Conservation (phyloP, 345 rosid species). For the Xanthoceras sorbifolium region DNA sequence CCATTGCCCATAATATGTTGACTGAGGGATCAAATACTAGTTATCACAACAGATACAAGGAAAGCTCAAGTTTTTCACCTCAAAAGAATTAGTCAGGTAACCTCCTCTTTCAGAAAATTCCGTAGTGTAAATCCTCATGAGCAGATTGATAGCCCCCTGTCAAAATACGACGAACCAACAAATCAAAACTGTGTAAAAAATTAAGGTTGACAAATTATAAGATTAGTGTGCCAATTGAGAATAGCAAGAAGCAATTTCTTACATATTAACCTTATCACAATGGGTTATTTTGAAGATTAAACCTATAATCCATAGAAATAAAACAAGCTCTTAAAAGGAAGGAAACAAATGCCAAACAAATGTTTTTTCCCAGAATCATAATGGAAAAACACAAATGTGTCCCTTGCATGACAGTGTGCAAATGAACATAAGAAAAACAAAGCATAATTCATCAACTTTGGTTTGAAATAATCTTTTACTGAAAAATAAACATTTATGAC, state of each 20-base stretch:
- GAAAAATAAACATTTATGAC: not conserved
- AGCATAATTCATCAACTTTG: not conserved
- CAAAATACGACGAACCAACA: slow-evolving; percentile 1
- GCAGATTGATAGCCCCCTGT: slow-evolving; percentile 37
- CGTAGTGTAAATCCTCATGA: slow-evolving; percentile 31
- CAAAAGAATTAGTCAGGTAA: slow-evolving; percentile 29
- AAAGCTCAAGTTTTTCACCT: slow-evolving; percentile 18
- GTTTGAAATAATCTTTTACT: not conserved
- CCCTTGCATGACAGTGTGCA: not conserved
- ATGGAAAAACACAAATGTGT: not conserved
- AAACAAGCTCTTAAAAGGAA: not conserved
- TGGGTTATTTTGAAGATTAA: not conserved
- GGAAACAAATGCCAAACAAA: not conserved
- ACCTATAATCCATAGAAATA: not conserved
- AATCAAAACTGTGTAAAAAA: not conserved
- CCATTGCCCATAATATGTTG: not conserved
- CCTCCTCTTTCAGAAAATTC: slow-evolving; percentile 35
- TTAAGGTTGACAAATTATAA: not conserved
- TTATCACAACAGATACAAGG: not conserved
- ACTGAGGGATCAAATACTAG: not conserved
- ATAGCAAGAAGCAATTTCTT: not conserved
- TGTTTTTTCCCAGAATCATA: not conserved
- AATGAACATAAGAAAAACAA: not conserved
- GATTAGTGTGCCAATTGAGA: not conserved
- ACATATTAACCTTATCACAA: not conserved